phyloP scores from a whole-genome alignment of 2,329 filamentous ascomycete species.

The Pyricularia pennisetigena region DNA sequence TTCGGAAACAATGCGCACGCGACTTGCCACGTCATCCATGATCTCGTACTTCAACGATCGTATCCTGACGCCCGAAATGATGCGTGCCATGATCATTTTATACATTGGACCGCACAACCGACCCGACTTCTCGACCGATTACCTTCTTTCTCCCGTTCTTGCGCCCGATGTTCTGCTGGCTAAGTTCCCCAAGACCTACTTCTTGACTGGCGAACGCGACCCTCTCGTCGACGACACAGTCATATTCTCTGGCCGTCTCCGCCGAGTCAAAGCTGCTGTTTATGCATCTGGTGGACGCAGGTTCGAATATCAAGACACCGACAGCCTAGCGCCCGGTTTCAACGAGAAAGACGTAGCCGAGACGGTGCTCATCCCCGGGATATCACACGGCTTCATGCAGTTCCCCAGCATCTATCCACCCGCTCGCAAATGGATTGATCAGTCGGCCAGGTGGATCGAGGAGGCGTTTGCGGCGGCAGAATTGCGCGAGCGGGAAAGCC shows the following conservation, averaged over 20 bases:
- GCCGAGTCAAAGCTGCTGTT: slow-evolving; percentile 60
- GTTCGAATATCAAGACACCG: slow-evolving; percentile 35
- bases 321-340: slow-evolving; percentile 43
- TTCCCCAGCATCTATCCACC: slow-evolving; percentile 84
- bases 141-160: slow-evolving; percentile 78
- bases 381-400: slow-evolving; percentile 89
- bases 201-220: slow-evolving; percentile 90
- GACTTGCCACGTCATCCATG: slow-evolving; percentile 92
- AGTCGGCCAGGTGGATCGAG: slow-evolving; percentile 72
- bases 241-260: slow-evolving; percentile 84
- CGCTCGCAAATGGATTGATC: slow-evolving; percentile 78
- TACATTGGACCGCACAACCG: slow-evolving; percentile 92
- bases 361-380: slow-evolving; percentile 75
- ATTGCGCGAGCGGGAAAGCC: slow-evolving; percentile 22
- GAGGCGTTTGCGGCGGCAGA: slow-evolving; percentile 57
- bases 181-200: slow-evolving; percentile 88
- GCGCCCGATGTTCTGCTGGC: slow-evolving; percentile 77
- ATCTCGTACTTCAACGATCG: slow-evolving; percentile 97
- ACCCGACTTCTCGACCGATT: slow-evolving; percentile 87
- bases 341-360: slow-evolving; percentile 69
- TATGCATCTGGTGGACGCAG: slow-evolving; percentile 39
- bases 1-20: slow-evolving; percentile 58
- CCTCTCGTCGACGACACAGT: slow-evolving; percentile 95
- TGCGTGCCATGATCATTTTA: slow-evolving; percentile 97
- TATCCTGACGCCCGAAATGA: slow-evolving; percentile 93